These are phyloP conservation scores for Clavariopsis aquatica DNA, from an alignment of 495 filamentous ascomycete species.

Conservation along the genomic window DNA sequence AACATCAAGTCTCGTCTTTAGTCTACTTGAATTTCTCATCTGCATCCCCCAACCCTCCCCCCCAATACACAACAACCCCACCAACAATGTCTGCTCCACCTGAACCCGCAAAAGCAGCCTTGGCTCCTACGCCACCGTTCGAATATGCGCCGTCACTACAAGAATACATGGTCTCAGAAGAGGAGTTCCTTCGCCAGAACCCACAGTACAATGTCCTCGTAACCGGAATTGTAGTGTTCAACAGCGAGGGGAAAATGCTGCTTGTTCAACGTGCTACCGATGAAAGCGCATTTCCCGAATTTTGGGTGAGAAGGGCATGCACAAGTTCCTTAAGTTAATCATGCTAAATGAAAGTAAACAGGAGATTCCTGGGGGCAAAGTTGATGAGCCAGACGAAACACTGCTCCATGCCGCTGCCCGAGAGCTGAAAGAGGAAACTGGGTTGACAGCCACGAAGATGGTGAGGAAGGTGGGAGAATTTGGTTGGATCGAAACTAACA, in stretches of 20 bases:
- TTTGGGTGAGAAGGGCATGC: constrained; percentile 22
- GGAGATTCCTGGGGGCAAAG: constrained; percentile 62
- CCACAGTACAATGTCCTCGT: constrained; percentile 15
- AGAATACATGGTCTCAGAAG: constrained; percentile 24
- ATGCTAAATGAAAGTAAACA: constrained; percentile 39
- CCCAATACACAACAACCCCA: too few relatives aligned
- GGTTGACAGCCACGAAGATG: constrained; percentile 52
- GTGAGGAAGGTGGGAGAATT: constrained; percentile 47
- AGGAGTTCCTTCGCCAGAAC: constrained; percentile 26
- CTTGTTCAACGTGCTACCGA: constrained; percentile 52
- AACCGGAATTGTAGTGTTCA: constrained; percentile 40
- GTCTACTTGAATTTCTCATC: background rate
- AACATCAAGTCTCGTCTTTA: background rate
- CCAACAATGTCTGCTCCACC: background rate
- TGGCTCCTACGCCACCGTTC: constrained; percentile 16
- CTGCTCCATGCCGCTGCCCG: constrained; percentile 57
- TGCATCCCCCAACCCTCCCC: too few relatives aligned
- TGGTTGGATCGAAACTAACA: constrained; percentile 33
- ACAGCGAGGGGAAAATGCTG: constrained; percentile 50
- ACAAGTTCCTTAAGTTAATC: too few relatives aligned
- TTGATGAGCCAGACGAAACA: constrained; percentile 53
- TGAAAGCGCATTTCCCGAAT: constrained; percentile 49
- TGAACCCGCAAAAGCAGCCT: background rate
- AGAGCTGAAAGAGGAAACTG: constrained; percentile 62
- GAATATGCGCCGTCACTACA: constrained; percentile 17